Evolutionary conservation across 179 eudicot species (phyloP).

Genomic region (Beta macrorhiza): DNA sequence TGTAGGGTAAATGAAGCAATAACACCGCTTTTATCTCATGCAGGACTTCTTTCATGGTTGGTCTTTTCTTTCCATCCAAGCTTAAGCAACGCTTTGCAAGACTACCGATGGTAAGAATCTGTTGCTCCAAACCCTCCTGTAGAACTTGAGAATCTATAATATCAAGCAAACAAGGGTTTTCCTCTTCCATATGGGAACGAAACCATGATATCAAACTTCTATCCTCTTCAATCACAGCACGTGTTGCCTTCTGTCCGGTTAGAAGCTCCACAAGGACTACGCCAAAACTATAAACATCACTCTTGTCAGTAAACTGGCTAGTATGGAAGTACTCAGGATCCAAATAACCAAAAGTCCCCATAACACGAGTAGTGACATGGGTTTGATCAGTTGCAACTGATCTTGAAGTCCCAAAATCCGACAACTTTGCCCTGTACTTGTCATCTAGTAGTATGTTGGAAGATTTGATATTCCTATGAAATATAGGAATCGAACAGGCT

Average conservation of each 20-base stretch:
- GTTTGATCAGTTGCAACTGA: slow-evolving; percentile 9
- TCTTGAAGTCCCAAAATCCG: slow-evolving; percentile 17
- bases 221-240: neutral
- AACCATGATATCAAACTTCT: slow-evolving; percentile 8
- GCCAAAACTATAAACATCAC: slow-evolving; percentile 14
- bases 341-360: slow-evolving; percentile 14
- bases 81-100: slow-evolving; percentile 6
- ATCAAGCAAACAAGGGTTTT: slow-evolving; percentile 1
- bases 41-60: slow-evolving; percentile 11
- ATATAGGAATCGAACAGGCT: slow-evolving; percentile 1
- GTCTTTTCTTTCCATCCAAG: slow-evolving; percentile 14
- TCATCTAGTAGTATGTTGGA: slow-evolving; percentile 19
- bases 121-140: neutral
- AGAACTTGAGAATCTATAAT: slow-evolving; percentile 8
- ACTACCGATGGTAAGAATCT: neutral
- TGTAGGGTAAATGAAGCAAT: neutral
- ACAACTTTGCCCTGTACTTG: slow-evolving; percentile 11
- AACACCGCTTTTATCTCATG: slow-evolving; percentile 3
- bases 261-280: slow-evolving; percentile 13
- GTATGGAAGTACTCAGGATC: slow-evolving; percentile 13
- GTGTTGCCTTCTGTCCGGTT: slow-evolving; percentile 13
- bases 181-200: slow-evolving; percentile 10
- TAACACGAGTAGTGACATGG: slow-evolving; percentile 16
- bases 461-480: slow-evolving; percentile 15
- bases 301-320: slow-evolving; percentile 8